Percentiles rank a stretch among this genome's conserved stretches.
phyloP scores from a whole-genome alignment of 495 filamentous ascomycete genomes.

The Penicillium chermesinum region DNA sequence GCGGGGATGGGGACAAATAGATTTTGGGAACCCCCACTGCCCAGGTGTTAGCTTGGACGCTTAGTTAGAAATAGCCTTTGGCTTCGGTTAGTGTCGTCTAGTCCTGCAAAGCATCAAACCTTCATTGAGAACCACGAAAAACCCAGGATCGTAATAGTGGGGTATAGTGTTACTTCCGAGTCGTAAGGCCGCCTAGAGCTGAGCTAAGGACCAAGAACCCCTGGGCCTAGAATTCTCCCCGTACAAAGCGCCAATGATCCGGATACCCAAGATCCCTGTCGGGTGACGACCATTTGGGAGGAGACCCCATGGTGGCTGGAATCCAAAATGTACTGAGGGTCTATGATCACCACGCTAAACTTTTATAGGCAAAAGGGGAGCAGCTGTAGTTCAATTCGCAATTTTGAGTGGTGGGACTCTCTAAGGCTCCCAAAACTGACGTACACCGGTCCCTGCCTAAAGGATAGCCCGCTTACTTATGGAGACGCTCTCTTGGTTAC shows the following conservation, averaged over 20 bases:
- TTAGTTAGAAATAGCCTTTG: neutral
- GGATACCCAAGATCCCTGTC: too few species aligned
- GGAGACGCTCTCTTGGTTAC: neutral
- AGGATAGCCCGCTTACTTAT: neutral
- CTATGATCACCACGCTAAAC: neutral
- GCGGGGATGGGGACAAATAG: neutral
- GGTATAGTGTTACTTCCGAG: too few species aligned
- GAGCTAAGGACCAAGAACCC: too few species aligned
- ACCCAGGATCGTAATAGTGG: too few species aligned
- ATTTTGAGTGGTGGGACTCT: neutral
- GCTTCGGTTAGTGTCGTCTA: too few species aligned
- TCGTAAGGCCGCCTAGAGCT: too few species aligned
- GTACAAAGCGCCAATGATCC: too few species aligned
- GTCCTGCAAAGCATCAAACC: too few species aligned
- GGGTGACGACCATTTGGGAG: too few species aligned
- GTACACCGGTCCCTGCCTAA: neutral
- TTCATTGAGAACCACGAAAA: too few species aligned
- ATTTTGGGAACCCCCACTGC: neutral
- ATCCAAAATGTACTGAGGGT: neutral
- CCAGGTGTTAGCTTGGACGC: neutral
- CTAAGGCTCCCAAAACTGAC: neutral
- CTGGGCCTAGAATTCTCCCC: too few species aligned
- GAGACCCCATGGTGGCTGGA: neutral
- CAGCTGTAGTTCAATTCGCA: neutral
- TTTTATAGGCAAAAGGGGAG: neutral